Evolutionary conservation across 208 protist genomes (phyloP), one percentile per base, ranked within the genome.

Genomic region (Crithidia acanthocephali): DNA sequence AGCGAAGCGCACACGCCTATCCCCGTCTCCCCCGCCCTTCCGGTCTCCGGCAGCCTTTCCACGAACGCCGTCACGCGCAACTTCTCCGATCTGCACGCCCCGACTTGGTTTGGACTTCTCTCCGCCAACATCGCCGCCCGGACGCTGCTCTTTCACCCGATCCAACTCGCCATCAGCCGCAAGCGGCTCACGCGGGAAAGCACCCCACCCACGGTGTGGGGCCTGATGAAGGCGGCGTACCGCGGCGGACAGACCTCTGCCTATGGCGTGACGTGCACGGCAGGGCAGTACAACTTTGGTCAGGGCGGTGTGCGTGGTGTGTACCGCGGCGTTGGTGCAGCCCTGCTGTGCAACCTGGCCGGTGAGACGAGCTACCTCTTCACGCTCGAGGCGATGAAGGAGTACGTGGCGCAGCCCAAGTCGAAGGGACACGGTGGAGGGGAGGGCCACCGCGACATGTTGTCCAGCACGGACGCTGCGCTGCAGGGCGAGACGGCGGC

Each of bases 61-160:
- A 92, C 88, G 0, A 96, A 91, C 53, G 92, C 92, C 7, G 89
- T 95, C 37, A 95, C 73, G 18, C 87, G 92, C 15, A 76, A 74
- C 67, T 71, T 94, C 56, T 93, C 87, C 33, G 84, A 96, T 69
- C 61, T 96, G 33, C 87, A 96, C 78, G 75, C 78, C 15, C 85
- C 89, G 37, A 94, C 88, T 7, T 96, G 92, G 90, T 60, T 94
- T 32, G 80, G 68, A 10, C 79, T 94, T 33, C 73, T 95, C 20
- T 68, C 81, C 15, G 60, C 80, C 40, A 95, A 90, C 72, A 87
- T 89, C 33, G 62, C 70, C 7, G 76, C 79, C 4, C 87, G 89
- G 23, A 93, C 89, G 0, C n/a, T 91, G n/a, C 47, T 96, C 23
- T 86, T 95, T 30, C 89, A 96, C 50, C 92, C 92, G 6, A 64